Conservation (phyloP, 2,329 filamentous ascomycete genomes). For the Colletotrichum spinosum region DNA sequence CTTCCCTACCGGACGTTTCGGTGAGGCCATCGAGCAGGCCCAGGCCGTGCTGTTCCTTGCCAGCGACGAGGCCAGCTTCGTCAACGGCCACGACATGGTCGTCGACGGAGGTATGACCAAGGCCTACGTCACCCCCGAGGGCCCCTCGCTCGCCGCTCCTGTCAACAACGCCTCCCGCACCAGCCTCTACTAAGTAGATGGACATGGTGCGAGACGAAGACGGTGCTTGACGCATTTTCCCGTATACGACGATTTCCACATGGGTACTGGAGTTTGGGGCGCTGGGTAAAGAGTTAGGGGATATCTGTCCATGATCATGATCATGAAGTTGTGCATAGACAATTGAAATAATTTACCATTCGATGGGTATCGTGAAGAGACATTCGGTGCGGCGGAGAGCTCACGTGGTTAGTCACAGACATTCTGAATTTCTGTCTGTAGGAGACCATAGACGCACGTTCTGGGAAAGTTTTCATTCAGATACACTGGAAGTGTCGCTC, state of each 20-base stretch:
- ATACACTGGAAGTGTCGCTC: neutral
- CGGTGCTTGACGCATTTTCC: constrained; percentile 4
- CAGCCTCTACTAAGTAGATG: constrained; percentile 22
- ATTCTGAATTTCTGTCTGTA: no score
- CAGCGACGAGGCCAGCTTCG: constrained; percentile 88
- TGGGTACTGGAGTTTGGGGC: constrained; percentile 31
- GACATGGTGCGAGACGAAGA: neutral
- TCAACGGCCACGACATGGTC: constrained; percentile 92
- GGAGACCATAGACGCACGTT: no score
- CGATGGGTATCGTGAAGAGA: neutral
- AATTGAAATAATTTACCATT: constrained; percentile 11
- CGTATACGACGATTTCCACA: constrained; percentile 3
- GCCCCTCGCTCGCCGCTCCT: constrained; percentile 64
- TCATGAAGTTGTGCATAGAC: constrained; percentile 33
- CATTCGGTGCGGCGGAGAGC: neutral
- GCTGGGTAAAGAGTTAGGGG: constrained; percentile 24
- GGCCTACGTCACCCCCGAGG: constrained; percentile 82
- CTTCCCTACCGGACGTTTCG: constrained; percentile 89
- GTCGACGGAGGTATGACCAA: constrained; percentile 97
- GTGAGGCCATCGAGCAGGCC: constrained; percentile 93
- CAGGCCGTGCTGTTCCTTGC: constrained; percentile 90
- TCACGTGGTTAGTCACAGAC: no score
- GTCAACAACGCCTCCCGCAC: constrained; percentile 65
- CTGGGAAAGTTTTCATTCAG: no score
- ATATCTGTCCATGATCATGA: constrained; percentile 18